Evolutionary conservation across 228 moss, liverwort and hornwort species (phyloP), one percentile per base, ranked within the genome.

Genomic region (Sphagnum fallax): DNA sequence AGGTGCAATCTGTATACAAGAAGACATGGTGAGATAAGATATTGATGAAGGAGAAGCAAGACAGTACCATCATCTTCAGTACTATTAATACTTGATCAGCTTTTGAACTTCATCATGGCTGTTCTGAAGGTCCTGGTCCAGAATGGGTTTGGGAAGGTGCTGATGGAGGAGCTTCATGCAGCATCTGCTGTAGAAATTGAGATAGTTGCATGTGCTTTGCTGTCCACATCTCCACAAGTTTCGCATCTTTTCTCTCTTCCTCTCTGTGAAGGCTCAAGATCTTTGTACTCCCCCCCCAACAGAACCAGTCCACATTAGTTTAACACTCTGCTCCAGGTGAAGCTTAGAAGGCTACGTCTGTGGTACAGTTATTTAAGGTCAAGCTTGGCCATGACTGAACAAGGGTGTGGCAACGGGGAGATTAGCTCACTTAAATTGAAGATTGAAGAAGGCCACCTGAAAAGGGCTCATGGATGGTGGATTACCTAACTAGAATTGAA

Each of bases 241-340:
- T 71, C 10, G 71, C 64, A 64, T 71, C 71, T 64, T 64, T 71
- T 53, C 64, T 63, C 64, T 71, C 71, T 53, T 71, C 71, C 64
- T 71, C 71, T 64, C 64, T 71, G 53, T 71, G 71, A 52, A 71
- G 71, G 63, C 71, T 71, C 64, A 49, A 71, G 53, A 71, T 52
- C 71, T 71, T 71, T 32, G 32, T 32, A 32, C 32, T 32, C 32
- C 32, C 32, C 32, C 50, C 70, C 4, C 47, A 62, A 6, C 62
- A 14, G 4, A 47, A 7, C 18, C 6, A 62, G 32, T 32, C 32
- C 32, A 32, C 32, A 32, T 32, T 32, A 32, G 32, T 32, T 32
- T 32, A 32, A 32, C 32, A 32, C 32, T 32, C 32, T 32, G 32
- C 32, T 32, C 32, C 32, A 32, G 32, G 32, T 32, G 32, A 32